Percentiles rank a stretch among this genome's conserved stretches.
Conservation (phyloP, 805 yeast species). For the Candida ortonii region DNA sequence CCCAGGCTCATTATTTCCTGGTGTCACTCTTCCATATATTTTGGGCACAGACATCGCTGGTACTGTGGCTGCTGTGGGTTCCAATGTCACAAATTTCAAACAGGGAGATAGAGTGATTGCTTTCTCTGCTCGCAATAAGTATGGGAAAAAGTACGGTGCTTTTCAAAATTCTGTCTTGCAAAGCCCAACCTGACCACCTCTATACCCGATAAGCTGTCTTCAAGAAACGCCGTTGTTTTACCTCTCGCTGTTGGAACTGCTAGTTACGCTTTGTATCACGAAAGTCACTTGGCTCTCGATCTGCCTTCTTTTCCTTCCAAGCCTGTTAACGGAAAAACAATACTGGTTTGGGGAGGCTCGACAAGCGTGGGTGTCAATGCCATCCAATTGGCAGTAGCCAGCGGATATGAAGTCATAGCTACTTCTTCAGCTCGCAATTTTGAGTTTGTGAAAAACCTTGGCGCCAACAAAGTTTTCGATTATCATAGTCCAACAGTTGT, state of each 20-base stretch:
- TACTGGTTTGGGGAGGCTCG: constrained; percentile 14
- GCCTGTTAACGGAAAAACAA: constrained; percentile 5
- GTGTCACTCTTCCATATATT: constrained; percentile 2
- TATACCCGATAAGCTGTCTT: no score
- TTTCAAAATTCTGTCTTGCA: constrained; percentile 11
- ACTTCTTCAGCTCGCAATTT: constrained; percentile 11
- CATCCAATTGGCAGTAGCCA: constrained; percentile 11
- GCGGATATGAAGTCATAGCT: constrained; percentile 15
- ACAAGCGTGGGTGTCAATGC: constrained; percentile 13
- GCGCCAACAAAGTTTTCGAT: constrained; percentile 13
- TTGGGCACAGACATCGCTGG: constrained; percentile 12
- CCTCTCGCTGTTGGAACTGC: no score
- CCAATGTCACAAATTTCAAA: constrained; percentile 7
- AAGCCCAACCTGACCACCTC: no score
- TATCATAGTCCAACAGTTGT: constrained; percentile 7
- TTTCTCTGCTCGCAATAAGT: not conserved
- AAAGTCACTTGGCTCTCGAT: no score
- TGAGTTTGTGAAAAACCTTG: constrained; percentile 9
- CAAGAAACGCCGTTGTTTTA: no score
- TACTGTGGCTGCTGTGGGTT: constrained; percentile 9
- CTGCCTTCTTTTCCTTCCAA: no score
- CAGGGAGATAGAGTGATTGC: constrained; percentile 14
- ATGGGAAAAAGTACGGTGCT: not conserved
- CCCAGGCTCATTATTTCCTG: not conserved
- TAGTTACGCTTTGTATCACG: no score